A percentile compares a stretch with the other conserved stretches of the same genome.
Conservation (phyloP, 345 rosid genomes). For the Toxicodendron radicans region DNA sequence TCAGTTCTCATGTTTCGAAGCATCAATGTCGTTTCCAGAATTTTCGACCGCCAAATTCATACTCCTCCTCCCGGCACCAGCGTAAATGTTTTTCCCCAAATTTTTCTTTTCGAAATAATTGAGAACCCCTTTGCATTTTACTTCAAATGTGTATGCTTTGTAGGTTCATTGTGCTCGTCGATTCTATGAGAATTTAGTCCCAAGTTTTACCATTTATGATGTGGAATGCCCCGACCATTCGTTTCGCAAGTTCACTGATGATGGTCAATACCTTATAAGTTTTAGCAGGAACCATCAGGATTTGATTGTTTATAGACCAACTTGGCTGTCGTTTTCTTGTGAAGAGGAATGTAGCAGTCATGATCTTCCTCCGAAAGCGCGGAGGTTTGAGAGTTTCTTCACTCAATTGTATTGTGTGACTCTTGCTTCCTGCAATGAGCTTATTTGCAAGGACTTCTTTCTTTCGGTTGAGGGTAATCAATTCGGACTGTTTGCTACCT, state of each 20-base stretch:
- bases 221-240: conserved; percentile 86
- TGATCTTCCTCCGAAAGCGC: conserved; percentile 64
- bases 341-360: conserved; percentile 42
- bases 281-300: conserved; percentile 86
- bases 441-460: conserved; percentile 89
- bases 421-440: conserved; percentile 82
- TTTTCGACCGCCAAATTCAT: conserved; percentile 82
- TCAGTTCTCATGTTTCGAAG: conserved; percentile 50
- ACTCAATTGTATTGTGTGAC: conserved; percentile 63
- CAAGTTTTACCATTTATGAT: conserved; percentile 77
- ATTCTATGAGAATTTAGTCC: conserved; percentile 92
- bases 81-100: conserved; percentile 27
- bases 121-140: too few relatives aligned
- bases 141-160: conserved; percentile 2
- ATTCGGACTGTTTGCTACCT: conserved; percentile 89
- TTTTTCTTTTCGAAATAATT: background rate
- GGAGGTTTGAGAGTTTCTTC: conserved; percentile 86
- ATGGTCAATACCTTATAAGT: conserved; percentile 86
- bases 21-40: conserved; percentile 71
- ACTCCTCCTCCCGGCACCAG: conserved; percentile 73
- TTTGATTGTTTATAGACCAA: conserved; percentile 85
- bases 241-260: conserved; percentile 94
- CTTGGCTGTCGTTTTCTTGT: conserved; percentile 76
- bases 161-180: conserved; percentile 82
- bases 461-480: conserved; percentile 63